These are phyloP conservation scores for Canna indica DNA, from an alignment of 176 grass and related monocot genomes.

Conservation along the genomic window DNA sequence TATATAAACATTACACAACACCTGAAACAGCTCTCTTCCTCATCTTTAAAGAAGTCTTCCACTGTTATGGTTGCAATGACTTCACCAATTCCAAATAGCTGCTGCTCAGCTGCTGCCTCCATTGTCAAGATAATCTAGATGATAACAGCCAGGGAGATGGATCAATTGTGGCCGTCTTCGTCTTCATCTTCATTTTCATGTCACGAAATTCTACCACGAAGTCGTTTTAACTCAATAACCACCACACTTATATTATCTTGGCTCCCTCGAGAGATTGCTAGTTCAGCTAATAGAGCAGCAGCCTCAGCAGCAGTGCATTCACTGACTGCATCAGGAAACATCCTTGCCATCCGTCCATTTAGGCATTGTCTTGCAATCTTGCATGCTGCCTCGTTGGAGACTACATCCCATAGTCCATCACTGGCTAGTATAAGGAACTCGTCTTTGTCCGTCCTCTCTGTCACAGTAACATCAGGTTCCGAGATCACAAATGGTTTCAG, in stretches of 20 bases:
- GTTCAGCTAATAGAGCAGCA: slow-evolving; percentile 43
- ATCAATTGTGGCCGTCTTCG: neutral
- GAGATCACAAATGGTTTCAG: slow-evolving; percentile 68
- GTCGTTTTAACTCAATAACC: slow-evolving; percentile 41
- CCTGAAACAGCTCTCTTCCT: neutral
- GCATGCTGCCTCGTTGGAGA: slow-evolving; percentile 55
- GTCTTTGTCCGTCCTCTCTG: slow-evolving; percentile 36
- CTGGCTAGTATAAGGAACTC: slow-evolving; percentile 84
- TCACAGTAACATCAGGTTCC: slow-evolving; percentile 57
- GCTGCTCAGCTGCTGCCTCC: neutral
- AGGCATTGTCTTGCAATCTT: slow-evolving; percentile 59
- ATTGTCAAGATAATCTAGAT: neutral
- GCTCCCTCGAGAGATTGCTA: slow-evolving; percentile 56
- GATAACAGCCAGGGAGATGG: neutral
- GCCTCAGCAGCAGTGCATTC: slow-evolving; percentile 50
- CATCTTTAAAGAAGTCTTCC: neutral
- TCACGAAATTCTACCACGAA: neutral
- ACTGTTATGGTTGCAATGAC: neutral
- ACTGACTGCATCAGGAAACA: slow-evolving; percentile 23
- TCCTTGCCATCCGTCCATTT: slow-evolving; percentile 31
- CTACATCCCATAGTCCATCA: slow-evolving; percentile 77
- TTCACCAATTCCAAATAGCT: neutral
- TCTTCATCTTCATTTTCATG: neutral
- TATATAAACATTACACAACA: neutral
- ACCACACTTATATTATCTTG: slow-evolving; percentile 75